These are phyloP conservation scores for Miscanthus lutarioriparius DNA, from an alignment of 176 grass and related monocot genomes.

Conservation along the genomic window DNA sequence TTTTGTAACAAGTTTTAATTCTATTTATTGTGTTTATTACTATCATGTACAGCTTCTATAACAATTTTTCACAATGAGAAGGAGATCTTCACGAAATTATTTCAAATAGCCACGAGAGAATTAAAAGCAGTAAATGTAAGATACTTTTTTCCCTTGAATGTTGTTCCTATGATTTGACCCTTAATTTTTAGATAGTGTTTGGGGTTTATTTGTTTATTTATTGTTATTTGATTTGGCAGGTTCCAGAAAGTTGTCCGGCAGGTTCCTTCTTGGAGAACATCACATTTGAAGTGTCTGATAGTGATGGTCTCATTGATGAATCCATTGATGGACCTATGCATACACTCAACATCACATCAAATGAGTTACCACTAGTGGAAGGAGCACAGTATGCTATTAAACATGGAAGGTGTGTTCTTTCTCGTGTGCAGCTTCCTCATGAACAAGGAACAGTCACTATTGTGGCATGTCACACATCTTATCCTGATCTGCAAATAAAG, in stretches of 20 bases:
- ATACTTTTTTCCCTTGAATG: neutral
- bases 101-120: conserved; percentile 31
- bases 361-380: conserved; percentile 22
- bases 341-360: conserved; percentile 32
- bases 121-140: conserved; percentile 40
- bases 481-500: conserved; percentile 10
- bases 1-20: conserved; percentile 6
- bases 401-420: conserved; percentile 41
- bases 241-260: conserved; percentile 25
- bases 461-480: conserved; percentile 22
- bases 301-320: conserved; percentile 27
- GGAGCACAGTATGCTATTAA: conserved; percentile 39
- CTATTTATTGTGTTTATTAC: neutral
- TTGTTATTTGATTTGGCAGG: conserved; percentile 16
- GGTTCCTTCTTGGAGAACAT: conserved; percentile 34
- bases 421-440: conserved; percentile 23
- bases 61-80: conserved; percentile 20
- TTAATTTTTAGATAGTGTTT: neutral
- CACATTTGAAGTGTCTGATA: conserved; percentile 32
- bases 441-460: conserved; percentile 34
- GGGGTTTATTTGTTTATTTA: neutral
- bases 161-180: neutral
- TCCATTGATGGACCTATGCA: conserved; percentile 35
- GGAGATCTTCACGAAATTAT: conserved; percentile 24
- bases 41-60: conserved; percentile 21